phyloP scores from a whole-genome alignment of 345 rosid species.

The Trapa bicornis region DNA sequence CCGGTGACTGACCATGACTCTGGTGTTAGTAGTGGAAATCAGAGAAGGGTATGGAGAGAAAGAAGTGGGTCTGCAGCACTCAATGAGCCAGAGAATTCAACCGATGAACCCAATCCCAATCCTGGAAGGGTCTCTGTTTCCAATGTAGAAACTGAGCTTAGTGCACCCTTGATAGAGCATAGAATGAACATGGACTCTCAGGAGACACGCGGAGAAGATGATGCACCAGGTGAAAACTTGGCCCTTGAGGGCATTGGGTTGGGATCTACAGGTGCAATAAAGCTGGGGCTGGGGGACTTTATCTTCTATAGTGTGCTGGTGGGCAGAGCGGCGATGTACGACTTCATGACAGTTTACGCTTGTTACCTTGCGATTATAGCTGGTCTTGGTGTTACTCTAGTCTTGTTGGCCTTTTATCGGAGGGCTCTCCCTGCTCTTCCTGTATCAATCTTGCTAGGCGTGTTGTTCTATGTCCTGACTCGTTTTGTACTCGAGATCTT shows the following conservation, averaged over 20 bases:
- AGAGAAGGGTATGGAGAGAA: constrained; percentile 75
- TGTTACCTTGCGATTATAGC: constrained; percentile 90
- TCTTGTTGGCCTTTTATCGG: constrained; percentile 72
- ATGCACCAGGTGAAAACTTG: constrained; percentile 25
- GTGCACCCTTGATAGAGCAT: constrained; percentile 48
- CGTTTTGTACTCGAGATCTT: constrained; percentile 61
- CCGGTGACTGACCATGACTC: constrained; percentile 48
- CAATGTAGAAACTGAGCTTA: constrained; percentile 30
- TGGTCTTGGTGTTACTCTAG: constrained; percentile 74
- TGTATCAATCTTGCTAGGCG: constrained; percentile 70
- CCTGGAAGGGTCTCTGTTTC: background rate
- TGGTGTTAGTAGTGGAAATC: constrained; percentile 18
- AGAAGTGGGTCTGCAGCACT: constrained; percentile 7
- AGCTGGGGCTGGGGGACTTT: constrained; percentile 88
- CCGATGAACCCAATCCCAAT: constrained; percentile 6
- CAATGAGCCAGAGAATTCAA: constrained; percentile 4
- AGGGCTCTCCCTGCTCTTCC: constrained; percentile 94
- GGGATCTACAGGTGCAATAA: constrained; percentile 84
- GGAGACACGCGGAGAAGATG: constrained; percentile 13
- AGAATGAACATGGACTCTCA: constrained; percentile 13
- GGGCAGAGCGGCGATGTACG: constrained; percentile 93
- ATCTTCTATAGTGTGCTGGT: constrained; percentile 91
- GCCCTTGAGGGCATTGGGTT: constrained; percentile 77
- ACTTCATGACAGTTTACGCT: constrained; percentile 86
- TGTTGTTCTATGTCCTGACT: constrained; percentile 62